Evolutionary conservation across 2,329 filamentous ascomycete genomes (phyloP).

Genomic region (Cercospora sp.): DNA sequence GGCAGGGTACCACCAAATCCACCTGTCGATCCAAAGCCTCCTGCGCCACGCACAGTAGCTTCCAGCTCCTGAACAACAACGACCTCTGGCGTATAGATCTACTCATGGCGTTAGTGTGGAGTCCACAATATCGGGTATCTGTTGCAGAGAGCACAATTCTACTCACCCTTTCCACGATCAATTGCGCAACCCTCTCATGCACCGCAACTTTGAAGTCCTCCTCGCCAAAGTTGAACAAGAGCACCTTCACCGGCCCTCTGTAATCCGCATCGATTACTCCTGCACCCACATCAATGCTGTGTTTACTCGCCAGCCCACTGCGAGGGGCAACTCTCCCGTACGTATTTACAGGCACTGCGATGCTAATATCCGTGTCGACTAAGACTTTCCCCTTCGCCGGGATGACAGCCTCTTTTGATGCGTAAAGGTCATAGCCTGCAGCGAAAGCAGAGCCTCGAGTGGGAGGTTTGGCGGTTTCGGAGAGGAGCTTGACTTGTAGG

Average conservation of each 20-base stretch:
- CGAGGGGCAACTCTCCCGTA: conserved; percentile 63
- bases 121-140: neutral
- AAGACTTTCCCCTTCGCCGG: conserved; percentile 80
- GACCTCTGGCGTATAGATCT: conserved; percentile 90
- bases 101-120: conserved; percentile 19
- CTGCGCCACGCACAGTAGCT: conserved; percentile 84
- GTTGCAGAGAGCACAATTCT: neutral
- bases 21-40: conserved; percentile 89
- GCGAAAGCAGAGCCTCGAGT: conserved; percentile 87
- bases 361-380: conserved; percentile 86
- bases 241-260: conserved; percentile 86
- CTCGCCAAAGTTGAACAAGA: conserved; percentile 91
- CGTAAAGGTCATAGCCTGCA: conserved; percentile 91
- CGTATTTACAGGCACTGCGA: conserved; percentile 85
- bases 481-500: conserved; percentile 85
- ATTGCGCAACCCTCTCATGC: conserved; percentile 89
- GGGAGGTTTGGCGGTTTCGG: conserved; percentile 73
- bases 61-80: conserved; percentile 85
- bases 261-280: conserved; percentile 99
- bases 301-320: conserved; percentile 57
- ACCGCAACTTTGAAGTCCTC: conserved; percentile 76
- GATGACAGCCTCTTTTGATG: conserved; percentile 69
- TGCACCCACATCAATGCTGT: conserved; percentile 94
- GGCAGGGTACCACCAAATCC: conserved; percentile 41
- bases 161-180: conserved; percentile 78